phyloP scores from a whole-genome alignment of 75 land plant species.

The Pinus taeda region DNA sequence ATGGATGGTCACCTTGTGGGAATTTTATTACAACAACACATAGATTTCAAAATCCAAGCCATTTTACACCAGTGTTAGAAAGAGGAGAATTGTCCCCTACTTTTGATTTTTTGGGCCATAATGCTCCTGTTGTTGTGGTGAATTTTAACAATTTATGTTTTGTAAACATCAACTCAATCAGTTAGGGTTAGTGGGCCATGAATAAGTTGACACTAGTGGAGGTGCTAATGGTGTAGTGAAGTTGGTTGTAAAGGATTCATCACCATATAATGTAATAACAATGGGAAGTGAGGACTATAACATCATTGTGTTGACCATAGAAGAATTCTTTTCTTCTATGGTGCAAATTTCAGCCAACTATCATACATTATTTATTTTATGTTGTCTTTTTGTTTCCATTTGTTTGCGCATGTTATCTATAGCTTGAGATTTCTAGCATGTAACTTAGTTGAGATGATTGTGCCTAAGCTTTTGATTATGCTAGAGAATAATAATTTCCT shows the following conservation, averaged over 20 bases:
- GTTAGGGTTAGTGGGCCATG: conserved; percentile 14
- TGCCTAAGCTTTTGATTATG: too few species aligned
- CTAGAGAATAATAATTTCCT: too few species aligned
- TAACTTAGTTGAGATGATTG: too few species aligned
- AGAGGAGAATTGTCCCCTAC: conserved; percentile 94
- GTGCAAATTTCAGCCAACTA: too few species aligned
- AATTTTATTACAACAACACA: conserved; percentile 96
- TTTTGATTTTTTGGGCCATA: conserved; percentile 95
- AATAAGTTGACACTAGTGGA: conserved; percentile 21
- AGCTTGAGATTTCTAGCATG: too few species aligned
- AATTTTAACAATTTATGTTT: conserved; percentile 96
- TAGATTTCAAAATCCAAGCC: conserved; percentile 93
- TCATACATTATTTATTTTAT: too few species aligned
- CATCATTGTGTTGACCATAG: conserved; percentile 29
- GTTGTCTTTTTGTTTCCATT: too few species aligned
- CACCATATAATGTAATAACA: conserved; percentile 89
- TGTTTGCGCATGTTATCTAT: too few species aligned
- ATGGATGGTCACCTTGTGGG: conserved; percentile 98
- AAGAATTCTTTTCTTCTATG: too few species aligned
- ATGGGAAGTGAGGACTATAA: conserved; percentile 97
- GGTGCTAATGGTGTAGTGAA: conserved; percentile 55
- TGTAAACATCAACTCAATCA: conserved; percentile 40
- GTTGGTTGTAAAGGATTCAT: conserved; percentile 17
- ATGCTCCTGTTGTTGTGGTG: conserved; percentile 94
- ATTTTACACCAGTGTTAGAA: conserved; percentile 96